Conservation (phyloP, 2,329 filamentous ascomycete species). For the Colletotrichum cordylinicola region DNA sequence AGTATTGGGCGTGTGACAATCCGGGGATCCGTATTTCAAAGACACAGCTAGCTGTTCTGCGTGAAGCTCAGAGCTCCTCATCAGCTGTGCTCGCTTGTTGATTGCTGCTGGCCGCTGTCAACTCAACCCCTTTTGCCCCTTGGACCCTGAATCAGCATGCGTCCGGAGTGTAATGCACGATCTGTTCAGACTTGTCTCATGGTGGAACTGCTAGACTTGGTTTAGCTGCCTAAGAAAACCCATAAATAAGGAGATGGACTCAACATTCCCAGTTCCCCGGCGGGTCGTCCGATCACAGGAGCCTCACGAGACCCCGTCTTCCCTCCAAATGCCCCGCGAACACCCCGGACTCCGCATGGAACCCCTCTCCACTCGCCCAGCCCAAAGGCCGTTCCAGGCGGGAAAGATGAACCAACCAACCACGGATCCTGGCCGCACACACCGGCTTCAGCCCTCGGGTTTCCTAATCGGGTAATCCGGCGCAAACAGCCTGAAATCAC, state of each 20-base stretch:
- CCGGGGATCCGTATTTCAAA: neutral
- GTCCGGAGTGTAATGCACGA: neutral
- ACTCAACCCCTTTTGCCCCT: neutral
- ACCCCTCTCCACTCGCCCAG: neutral
- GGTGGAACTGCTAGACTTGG: neutral
- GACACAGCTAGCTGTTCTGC: neutral
- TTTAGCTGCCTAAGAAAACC: neutral
- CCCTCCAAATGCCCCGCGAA: neutral
- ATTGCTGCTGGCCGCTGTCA: neutral
- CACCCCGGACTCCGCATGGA: neutral
- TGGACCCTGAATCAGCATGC: neutral
- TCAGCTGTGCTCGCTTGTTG: neutral
- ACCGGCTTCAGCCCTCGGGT: neutral
- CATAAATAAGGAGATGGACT: neutral
- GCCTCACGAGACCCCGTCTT: neutral
- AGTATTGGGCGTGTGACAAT: neutral
- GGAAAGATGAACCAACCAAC: neutral
- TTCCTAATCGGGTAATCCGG: slow-evolving; percentile 15
- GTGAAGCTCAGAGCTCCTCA: neutral
- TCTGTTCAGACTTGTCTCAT: neutral
- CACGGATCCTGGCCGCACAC: neutral
- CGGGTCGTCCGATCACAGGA: neutral
- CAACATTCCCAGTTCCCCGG: neutral
- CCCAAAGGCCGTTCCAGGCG: neutral
- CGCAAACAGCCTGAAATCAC: neutral